A percentile compares a stretch with the other conserved stretches of the same genome.
Evolutionary conservation across 495 filamentous ascomycete species (phyloP).

Genomic region (Lepraria neglecta): DNA sequence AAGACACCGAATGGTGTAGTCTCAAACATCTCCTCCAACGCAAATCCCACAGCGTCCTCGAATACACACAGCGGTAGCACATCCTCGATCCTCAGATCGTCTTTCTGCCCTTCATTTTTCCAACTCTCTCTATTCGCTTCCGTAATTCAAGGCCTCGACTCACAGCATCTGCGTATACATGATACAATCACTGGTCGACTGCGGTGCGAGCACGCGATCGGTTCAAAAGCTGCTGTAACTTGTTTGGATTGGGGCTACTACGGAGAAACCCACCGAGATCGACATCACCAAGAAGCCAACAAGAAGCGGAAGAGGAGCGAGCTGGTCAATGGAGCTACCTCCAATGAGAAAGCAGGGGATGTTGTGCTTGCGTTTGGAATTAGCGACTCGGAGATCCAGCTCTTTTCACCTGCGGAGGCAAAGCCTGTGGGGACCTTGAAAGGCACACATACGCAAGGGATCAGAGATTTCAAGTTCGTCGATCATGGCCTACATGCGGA

Average conservation of each 20-base stretch:
- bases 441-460: slow-evolving; percentile 47
- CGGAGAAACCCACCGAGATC: slow-evolving; percentile 32
- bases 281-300: slow-evolving; percentile 39
- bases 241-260: slow-evolving; percentile 56
- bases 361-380: slow-evolving; percentile 51
- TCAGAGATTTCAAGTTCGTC: slow-evolving; percentile 54
- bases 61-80: slow-evolving; percentile 38
- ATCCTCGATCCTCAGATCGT: slow-evolving; percentile 47
- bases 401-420: slow-evolving; percentile 50
- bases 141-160: slow-evolving; percentile 53
- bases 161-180: slow-evolving; percentile 54
- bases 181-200: slow-evolving; percentile 52
- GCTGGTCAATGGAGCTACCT: slow-evolving; percentile 39
- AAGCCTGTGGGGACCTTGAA: slow-evolving; percentile 45
- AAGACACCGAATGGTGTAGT: slow-evolving; percentile 43
- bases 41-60: slow-evolving; percentile 38
- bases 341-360: slow-evolving; percentile 38
- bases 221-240: slow-evolving; percentile 45
- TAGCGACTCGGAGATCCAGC: slow-evolving; percentile 46
- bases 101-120: slow-evolving; percentile 51
- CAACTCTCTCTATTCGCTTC: slow-evolving; percentile 56
- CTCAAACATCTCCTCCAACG: slow-evolving; percentile 45
- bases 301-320: slow-evolving; percentile 53
- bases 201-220: slow-evolving; percentile 50
- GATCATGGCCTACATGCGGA: slow-evolving; percentile 37